phyloP scores from a whole-genome alignment of 192 early-diverging fungal genomes.

The Backusella westeae region DNA sequence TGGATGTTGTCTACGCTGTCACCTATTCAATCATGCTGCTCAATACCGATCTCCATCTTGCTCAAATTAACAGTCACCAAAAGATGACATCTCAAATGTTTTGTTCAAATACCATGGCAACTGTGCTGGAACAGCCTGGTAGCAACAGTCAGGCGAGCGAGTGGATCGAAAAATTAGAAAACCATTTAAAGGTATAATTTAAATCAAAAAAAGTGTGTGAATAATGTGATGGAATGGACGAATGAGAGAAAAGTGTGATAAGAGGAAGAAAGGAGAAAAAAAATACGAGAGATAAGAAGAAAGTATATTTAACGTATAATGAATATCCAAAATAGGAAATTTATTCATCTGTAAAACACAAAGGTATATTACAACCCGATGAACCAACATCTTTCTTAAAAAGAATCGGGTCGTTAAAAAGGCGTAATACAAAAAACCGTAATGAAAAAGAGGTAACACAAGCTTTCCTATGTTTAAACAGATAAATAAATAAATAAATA shows the following conservation, averaged over 20 bases:
- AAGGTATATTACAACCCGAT: conserved; percentile 9
- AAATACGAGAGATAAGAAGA: background rate
- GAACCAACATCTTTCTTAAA: conserved; percentile 7
- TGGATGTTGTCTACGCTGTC: conserved; percentile 83
- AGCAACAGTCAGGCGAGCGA: conserved; percentile 8
- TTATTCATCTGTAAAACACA: conserved; percentile 12
- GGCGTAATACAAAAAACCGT: conserved; percentile 1
- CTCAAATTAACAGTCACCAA: conserved; percentile 56
- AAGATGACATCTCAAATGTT: conserved; percentile 75
- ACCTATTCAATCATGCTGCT: conserved; percentile 83
- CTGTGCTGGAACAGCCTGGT: conserved; percentile 36
- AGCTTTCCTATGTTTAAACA: background rate
- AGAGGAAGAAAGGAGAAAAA: background rate
- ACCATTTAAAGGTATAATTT: conserved; percentile 39
- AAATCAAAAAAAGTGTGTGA: background rate
- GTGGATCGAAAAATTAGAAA: conserved; percentile 52
- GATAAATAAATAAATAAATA: background rate
- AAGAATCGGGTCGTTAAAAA: conserved; percentile 15
- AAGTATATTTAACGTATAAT: background rate
- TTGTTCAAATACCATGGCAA: conserved; percentile 63
- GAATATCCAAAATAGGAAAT: conserved; percentile 1
- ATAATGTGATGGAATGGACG: background rate
- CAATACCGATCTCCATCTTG: conserved; percentile 92
- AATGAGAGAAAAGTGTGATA: background rate
- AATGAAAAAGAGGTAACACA: conserved; percentile 2